A percentile compares a stretch with the other conserved stretches of the same genome.
These are phyloP conservation scores for Panaeolus cyanescens DNA, from an alignment of 768 basidiomycete species.

Conservation along the genomic window DNA sequence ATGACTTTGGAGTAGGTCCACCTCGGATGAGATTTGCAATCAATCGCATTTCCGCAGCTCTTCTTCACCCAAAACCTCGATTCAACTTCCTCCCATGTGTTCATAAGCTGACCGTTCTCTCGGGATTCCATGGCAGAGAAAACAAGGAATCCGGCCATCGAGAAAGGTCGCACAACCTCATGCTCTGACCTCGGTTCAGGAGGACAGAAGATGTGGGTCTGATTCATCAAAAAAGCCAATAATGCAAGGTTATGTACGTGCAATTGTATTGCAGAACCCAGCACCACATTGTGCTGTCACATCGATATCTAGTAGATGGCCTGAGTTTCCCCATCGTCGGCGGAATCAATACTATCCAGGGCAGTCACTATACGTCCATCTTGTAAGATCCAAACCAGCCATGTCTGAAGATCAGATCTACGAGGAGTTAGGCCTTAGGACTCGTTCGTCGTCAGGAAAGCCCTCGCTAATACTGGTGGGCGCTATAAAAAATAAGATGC, in stretches of 20 bases:
- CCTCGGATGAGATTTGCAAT: background rate
- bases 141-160: background rate
- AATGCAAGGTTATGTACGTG: background rate
- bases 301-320: background rate
- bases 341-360: background rate
- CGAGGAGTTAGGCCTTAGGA: background rate
- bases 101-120: background rate
- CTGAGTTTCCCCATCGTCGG: background rate
- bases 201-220: background rate
- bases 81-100: background rate
- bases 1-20: no score
- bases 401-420: background rate
- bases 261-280: background rate
- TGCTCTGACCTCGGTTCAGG: background rate
- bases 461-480: no score
- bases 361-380: background rate
- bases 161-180: background rate
- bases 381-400: background rate
- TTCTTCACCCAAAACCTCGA: background rate
- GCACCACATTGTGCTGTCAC: background rate
- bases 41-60: background rate
- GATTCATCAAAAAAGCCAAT: no score
- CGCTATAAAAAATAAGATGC: background rate
- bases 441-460: no score
- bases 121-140: background rate